These are phyloP conservation scores for Tuber aestivum DNA, from an alignment of 495 filamentous ascomycete species.

Conservation along the genomic window DNA sequence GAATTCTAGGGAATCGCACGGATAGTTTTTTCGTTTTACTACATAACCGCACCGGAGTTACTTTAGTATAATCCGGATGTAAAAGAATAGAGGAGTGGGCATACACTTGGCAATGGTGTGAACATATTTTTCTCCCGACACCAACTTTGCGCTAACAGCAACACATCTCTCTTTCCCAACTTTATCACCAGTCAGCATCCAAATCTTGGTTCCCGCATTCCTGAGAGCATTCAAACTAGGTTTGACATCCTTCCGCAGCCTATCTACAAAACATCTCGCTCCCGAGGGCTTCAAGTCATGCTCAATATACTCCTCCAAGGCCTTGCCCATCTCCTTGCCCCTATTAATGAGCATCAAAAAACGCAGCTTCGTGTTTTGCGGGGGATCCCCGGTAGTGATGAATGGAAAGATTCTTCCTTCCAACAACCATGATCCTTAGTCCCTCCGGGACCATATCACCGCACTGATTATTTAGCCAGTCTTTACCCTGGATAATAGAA, in stretches of 20 bases:
- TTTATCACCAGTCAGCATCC: slow-evolving; percentile 99
- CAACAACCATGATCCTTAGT: slow-evolving; percentile 86
- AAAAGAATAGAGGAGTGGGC: slow-evolving; percentile 14
- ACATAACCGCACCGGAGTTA: slow-evolving; percentile 8
- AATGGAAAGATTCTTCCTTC: slow-evolving; percentile 68
- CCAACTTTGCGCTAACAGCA: slow-evolving; percentile 86
- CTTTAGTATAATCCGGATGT: slow-evolving; percentile 12
- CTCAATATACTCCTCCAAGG: slow-evolving; percentile 77
- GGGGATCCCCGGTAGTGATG: slow-evolving; percentile 76
- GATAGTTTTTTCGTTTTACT: slow-evolving; percentile 65
- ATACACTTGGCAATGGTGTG: slow-evolving; percentile 77
- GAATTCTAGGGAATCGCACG: slow-evolving; percentile 81
- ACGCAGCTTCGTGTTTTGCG: slow-evolving; percentile 66
- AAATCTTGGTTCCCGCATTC: slow-evolving; percentile 98
- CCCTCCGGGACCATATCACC: slow-evolving; percentile 98
- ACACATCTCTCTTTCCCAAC: slow-evolving; percentile 97
- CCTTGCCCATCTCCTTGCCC: slow-evolving; percentile 71
- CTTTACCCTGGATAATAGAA: slow-evolving; percentile 84
- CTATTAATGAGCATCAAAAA: slow-evolving; percentile 70
- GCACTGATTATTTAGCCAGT: slow-evolving; percentile 98
- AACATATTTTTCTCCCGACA: slow-evolving; percentile 88
- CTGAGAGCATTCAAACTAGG: slow-evolving; percentile 87
- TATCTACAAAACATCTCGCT: slow-evolving; percentile 96
- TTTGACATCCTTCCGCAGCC: slow-evolving; percentile 90
- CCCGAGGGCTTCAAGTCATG: slow-evolving; percentile 83